phyloP scores from a whole-genome alignment of 768 basidiomycete species.

The Collybiopsis confluens region DNA sequence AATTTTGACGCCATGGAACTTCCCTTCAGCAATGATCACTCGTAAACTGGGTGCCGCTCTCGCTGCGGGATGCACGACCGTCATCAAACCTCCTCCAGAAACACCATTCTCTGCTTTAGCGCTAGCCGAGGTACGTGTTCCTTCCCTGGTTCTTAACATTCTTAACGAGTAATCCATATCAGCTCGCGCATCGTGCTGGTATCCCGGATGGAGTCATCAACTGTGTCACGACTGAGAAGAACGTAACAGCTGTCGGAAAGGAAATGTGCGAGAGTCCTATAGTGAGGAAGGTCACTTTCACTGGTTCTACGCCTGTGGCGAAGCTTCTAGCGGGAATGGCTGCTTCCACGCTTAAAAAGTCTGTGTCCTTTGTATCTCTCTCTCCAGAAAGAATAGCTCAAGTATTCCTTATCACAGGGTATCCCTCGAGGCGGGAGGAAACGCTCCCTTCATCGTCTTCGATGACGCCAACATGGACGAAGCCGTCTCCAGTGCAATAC shows the following conservation, averaged over 20 bases:
- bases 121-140: slow-evolving; percentile 65
- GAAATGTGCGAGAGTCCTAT: slow-evolving; percentile 88
- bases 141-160: neutral
- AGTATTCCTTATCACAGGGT: slow-evolving; percentile 27
- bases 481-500: slow-evolving; percentile 82
- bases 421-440: slow-evolving; percentile 89
- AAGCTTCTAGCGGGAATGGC: slow-evolving; percentile 72
- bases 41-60: slow-evolving; percentile 88
- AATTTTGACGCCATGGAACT: slow-evolving; percentile 87
- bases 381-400: neutral
- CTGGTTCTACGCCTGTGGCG: slow-evolving; percentile 81
- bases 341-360: slow-evolving; percentile 82
- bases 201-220: slow-evolving; percentile 95
- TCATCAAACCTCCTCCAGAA: slow-evolving; percentile 93
- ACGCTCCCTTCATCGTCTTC: slow-evolving; percentile 95
- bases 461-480: slow-evolving; percentile 92
- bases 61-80: slow-evolving; percentile 93
- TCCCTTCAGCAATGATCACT: slow-evolving; percentile 92
- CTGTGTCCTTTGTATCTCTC: slow-evolving; percentile 14
- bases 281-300: slow-evolving; percentile 90
- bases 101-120: slow-evolving; percentile 93
- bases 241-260: slow-evolving; percentile 83
- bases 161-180: neutral
- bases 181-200: slow-evolving; percentile 87
- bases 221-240: slow-evolving; percentile 82